Percentiles rank a stretch among this genome's conserved stretches.
Conservation (phyloP, 73 alveolate genomes). For the Halteria grandinella region DNA sequence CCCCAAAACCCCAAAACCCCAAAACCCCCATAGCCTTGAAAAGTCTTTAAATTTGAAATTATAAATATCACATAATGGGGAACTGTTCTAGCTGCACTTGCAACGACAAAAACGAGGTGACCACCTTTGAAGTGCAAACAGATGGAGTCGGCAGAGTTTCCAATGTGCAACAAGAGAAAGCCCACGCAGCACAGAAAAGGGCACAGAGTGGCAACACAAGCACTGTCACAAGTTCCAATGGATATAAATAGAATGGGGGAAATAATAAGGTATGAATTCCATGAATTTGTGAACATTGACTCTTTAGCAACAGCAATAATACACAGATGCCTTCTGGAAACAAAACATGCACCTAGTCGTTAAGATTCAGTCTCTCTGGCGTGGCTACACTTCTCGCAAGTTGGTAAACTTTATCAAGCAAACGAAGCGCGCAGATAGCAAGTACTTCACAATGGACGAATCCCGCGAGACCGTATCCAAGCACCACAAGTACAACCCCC, state of each 20-base stretch:
- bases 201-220: too few relatives aligned
- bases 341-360: slow-evolving; percentile 15
- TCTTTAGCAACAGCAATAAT: neutral
- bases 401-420: slow-evolving; percentile 29
- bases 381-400: slow-evolving; percentile 61
- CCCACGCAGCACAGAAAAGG: neutral
- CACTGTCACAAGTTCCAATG: neutral
- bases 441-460: slow-evolving; percentile 65
- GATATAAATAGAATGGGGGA: neutral
- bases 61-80: too few relatives aligned
- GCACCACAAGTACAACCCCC: slow-evolving; percentile 46
- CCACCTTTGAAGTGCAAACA: slow-evolving; percentile 25
- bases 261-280: neutral
- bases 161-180: neutral
- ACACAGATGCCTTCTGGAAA: slow-evolving; percentile 3
- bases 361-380: slow-evolving; percentile 60
- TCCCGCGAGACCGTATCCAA: slow-evolving; percentile 56
- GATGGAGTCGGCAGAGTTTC: neutral
- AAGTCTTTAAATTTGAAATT: too few relatives aligned
- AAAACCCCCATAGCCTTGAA: too few relatives aligned
- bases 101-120: slow-evolving; percentile 41
- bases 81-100: slow-evolving; percentile 51
- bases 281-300: neutral
- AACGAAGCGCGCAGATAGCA: slow-evolving; percentile 45
- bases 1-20: too few relatives aligned